These are phyloP conservation scores for Nannochloris sp. DNA, from an alignment of 139 green algal species.

Conservation along the genomic window DNA sequence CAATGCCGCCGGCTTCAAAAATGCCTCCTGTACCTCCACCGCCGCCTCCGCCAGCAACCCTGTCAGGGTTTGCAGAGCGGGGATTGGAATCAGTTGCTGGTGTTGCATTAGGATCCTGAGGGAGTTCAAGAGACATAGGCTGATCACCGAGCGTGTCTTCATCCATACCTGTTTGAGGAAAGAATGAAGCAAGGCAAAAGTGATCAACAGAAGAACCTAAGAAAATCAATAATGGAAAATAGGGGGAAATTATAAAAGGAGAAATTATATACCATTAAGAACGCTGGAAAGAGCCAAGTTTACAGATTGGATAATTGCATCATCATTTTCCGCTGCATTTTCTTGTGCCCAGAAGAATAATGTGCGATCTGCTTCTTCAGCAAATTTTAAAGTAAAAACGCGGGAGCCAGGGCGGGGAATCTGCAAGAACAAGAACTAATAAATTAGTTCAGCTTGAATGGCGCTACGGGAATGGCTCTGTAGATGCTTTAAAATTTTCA, in stretches of 20 bases:
- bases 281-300: conserved; percentile 18
- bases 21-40: neutral
- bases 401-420: conserved; percentile 14
- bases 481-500: neutral
- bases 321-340: conserved; percentile 6
- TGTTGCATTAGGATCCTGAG: neutral
- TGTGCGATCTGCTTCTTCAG: conserved; percentile 33
- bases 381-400: conserved; percentile 49
- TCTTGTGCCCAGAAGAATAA: conserved; percentile 52
- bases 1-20: conserved; percentile 4
- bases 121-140: too few species aligned
- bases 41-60: neutral
- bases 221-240: neutral
- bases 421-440: neutral
- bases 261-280: neutral
- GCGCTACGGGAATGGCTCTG: neutral
- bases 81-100: neutral
- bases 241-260: neutral
- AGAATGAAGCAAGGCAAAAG: neutral
- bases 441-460: neutral
- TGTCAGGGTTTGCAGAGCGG: neutral
- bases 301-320: conserved; percentile 14
- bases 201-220: neutral
- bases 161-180: too few species aligned
- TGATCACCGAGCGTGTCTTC: neutral